These are phyloP conservation scores for Epichloe glyceriae DNA, from an alignment of 2,329 filamentous ascomycete genomes.

Conservation along the genomic window DNA sequence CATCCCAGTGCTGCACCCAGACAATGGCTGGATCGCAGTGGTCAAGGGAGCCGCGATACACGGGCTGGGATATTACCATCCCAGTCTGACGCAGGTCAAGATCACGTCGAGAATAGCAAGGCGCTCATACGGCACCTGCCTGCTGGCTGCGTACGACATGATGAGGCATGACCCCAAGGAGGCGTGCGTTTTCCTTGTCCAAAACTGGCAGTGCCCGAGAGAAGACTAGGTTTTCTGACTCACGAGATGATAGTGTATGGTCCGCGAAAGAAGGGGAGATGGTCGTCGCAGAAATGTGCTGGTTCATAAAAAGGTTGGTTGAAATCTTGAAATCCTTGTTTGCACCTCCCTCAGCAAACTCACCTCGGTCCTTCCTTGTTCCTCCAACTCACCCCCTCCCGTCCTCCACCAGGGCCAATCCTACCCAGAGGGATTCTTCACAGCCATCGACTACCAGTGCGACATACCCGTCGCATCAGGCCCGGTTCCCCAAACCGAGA, in stretches of 20 bases:
- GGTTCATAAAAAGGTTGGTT: conserved; percentile 25
- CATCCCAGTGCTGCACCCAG: conserved; percentile 33
- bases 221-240: too few species aligned
- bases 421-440: conserved; percentile 23
- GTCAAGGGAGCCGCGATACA: conserved; percentile 37
- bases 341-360: too few species aligned
- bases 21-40: conserved; percentile 36
- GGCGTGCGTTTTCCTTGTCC: conserved; percentile 16
- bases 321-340: too few species aligned
- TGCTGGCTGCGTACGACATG: conserved; percentile 23
- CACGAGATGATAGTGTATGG: conserved; percentile 17
- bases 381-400: too few species aligned
- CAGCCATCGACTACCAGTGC: conserved; percentile 24
- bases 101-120: conserved; percentile 24
- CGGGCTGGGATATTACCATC: conserved; percentile 20
- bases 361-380: too few species aligned
- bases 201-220: too few species aligned
- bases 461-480: conserved; percentile 24
- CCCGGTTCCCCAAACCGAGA: conserved; percentile 23
- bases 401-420: conserved; percentile 19
- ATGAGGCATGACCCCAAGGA: conserved; percentile 23
- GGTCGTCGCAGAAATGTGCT: conserved; percentile 25
- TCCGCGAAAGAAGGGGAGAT: conserved; percentile 24
- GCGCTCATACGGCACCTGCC: conserved; percentile 24
- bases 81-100: conserved; percentile 15